Evolutionary conservation across 345 rosid species (phyloP).

Genomic region (Passiflora organensis): DNA sequence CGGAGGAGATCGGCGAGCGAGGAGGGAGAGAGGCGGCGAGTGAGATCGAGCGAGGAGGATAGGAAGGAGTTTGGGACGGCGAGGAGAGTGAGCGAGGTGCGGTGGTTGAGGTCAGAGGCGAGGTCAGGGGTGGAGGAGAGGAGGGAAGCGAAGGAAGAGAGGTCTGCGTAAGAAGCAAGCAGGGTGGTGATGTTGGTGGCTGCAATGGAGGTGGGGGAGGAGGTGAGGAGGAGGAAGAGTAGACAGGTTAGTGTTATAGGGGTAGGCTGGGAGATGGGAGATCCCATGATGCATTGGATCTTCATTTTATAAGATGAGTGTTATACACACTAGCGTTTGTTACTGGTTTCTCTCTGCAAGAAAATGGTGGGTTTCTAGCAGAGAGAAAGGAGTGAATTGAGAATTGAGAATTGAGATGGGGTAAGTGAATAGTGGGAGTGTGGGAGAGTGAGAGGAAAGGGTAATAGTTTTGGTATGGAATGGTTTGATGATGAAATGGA

Average conservation of each 20-base stretch:
- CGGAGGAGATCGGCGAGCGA: constrained; percentile 81
- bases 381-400: not conserved
- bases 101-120: constrained; percentile 48
- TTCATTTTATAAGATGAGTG: not conserved
- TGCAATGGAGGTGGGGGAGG: constrained; percentile 24
- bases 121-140: constrained; percentile 41
- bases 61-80: constrained; percentile 73
- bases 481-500: too few species aligned
- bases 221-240: constrained; percentile 31
- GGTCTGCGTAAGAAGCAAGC: constrained; percentile 57
- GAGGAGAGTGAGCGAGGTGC: constrained; percentile 67
- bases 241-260: constrained; percentile 32
- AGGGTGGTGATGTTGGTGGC: constrained; percentile 60
- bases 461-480: not conserved
- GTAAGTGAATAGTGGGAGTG: not conserved
- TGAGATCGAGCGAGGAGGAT: constrained; percentile 42
- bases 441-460: not conserved
- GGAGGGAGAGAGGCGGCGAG: constrained; percentile 62
- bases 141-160: constrained; percentile 51
- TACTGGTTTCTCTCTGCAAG: not conserved
- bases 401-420: too few species aligned
- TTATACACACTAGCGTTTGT: too few species aligned
- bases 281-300: not conserved
- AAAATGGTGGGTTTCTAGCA: not conserved
- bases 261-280: constrained; percentile 45